Conservation (phyloP, 2,329 filamentous ascomycete species). For the Sclerotinia nivalis region DNA sequence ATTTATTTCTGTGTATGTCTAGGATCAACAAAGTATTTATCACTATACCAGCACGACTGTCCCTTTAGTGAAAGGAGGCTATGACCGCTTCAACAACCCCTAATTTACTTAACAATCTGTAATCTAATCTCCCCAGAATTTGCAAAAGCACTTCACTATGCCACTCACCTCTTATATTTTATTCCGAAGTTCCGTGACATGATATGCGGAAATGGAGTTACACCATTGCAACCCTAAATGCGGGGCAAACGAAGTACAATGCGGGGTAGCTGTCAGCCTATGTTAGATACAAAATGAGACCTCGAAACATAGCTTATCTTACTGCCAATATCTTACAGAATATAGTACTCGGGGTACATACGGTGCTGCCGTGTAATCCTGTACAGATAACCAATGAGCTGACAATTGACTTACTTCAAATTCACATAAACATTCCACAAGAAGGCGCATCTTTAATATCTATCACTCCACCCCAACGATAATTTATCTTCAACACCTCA, state of each 20-base stretch:
- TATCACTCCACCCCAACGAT: not conserved
- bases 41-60: no score
- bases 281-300: not conserved
- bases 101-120: no score
- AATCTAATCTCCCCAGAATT: no score
- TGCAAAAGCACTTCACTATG: no score
- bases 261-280: not conserved
- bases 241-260: not conserved
- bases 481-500: not conserved
- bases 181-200: no score
- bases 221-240: not conserved
- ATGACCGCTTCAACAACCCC: no score
- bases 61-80: no score
- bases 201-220: not conserved
- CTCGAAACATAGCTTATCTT: not conserved
- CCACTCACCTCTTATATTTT: not conserved
- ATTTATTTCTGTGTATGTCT: no score
- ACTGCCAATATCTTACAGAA: not conserved
- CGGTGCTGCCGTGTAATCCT: not conserved
- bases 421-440: not conserved
- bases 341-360: not conserved
- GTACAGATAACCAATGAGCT: not conserved
- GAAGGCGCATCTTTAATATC: not conserved
- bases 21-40: no score
- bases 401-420: not conserved